Base-by-base conservation (phyloP, 2,329 filamentous ascomycete genomes). In the Monilinia fructicola region DNA sequence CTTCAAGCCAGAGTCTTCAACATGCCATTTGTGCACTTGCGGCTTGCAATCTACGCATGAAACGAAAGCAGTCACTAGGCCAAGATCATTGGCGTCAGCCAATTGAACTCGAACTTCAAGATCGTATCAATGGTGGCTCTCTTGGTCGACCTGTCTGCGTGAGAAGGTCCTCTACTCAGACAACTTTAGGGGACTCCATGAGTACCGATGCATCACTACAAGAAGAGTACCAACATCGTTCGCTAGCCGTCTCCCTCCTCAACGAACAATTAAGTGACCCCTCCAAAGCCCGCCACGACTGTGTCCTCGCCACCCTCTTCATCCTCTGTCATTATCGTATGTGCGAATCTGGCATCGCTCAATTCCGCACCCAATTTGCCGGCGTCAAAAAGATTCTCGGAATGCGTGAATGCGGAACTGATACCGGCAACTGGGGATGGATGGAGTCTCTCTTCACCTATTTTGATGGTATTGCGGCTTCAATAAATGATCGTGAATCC, bases 391-490 rank as follows among this genome's bases (percentile, higher is more conserved):
- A 96, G 81, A 87, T 98, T 42, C 84, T 97, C 14, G 86, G 88
- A 4, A 86, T 97, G 79, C 85, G 93, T 67, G 85, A 90, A 70
- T 81, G 86, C 76, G 78, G 83, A 76, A 74, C 87, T 74, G 77
- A 85, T 55, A 82, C 82, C 16, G 81, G 87, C 61, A 90, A 93
- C 68, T 90, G 92, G 67, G 87, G 88, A 16, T 97, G 93, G 93
- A 94, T 97, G 81, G 91, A 96, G 74, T 88, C 92, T 53, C 87
- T 97, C 72, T 97, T 97, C 75, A 95, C 92, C 44, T 96, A 94
- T 83, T 96, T 96, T 76, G 94, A 97, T 77, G 92, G 93, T 65
- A 92, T 97, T 79, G 93, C 92, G 0, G 92, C 92, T 50, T 93
- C 90, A 63, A 92, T 96, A 75, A 97, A 97, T 73, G 91, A 97